Base-by-base conservation (phyloP, 2,329 filamentous ascomycete species). In the Clonostachys rosea region DNA sequence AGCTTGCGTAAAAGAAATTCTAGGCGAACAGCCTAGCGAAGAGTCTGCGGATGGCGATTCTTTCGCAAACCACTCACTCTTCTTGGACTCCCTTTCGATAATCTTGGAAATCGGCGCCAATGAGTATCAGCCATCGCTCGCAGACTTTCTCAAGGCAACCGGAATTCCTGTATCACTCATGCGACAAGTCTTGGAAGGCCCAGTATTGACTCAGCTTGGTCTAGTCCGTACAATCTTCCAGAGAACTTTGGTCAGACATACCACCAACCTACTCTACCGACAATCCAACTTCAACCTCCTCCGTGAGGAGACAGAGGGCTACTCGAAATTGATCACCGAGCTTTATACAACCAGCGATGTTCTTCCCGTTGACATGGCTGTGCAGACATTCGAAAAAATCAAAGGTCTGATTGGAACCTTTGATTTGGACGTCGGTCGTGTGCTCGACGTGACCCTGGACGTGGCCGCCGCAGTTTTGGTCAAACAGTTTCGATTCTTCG, bases 281-380 rank as follows among this genome's bases (percentile, higher is more conserved):
- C 94, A 97, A 67, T 90, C 92, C 13, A 97, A 96, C 65, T 97
- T 96, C 73, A 99, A 99, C 59, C 73, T 99, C 8, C 74, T 99
- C 17, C 85, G 94, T 41, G 94, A 99, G 69, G 94, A 99, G 67
- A 90, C 90, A 0, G 94, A 99, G 68, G 94, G 95, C 39, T 99
- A 96, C 62, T 91, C 94, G 0, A 99, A 99, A 65, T 81, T 99
- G 42, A 84, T 96, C 50, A 96, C 92, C 0, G 94, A 99, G 64
- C 84, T 97, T 34, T 99, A 96, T 66, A 92, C 90, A 8, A 95
- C 88, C 1, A 89, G 87, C 58, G 85, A 84, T 56, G 83, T 80
- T 51, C 83, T 86, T n/a, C 83, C 83, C 3, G 81, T 81, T 46
- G 86, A 90, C 51, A 79, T 87, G 35, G 89, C 92, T 3, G 84